phyloP scores from a whole-genome alignment of 2,329 filamentous ascomycete genomes.

The Paracoccidioides brasiliensis region DNA sequence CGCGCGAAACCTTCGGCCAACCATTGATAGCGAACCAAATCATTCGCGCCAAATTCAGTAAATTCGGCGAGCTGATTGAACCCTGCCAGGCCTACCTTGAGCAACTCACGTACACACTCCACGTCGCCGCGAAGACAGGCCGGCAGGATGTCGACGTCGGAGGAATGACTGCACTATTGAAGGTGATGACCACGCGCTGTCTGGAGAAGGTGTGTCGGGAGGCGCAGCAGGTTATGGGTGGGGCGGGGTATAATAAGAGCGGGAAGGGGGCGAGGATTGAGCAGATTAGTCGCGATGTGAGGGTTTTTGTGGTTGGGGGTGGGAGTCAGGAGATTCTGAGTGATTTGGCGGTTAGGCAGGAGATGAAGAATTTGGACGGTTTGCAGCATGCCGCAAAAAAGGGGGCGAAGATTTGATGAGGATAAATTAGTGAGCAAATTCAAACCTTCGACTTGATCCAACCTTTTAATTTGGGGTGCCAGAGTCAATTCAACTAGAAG shows the following conservation, averaged over 20 bases:
- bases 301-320: conserved; percentile 33
- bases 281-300: conserved; percentile 40
- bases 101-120: conserved; percentile 45
- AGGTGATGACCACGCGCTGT: conserved; percentile 40
- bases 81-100: conserved; percentile 50
- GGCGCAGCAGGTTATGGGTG: conserved; percentile 44
- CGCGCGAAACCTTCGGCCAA: conserved; percentile 51
- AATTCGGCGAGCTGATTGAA: conserved; percentile 47
- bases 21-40: conserved; percentile 46
- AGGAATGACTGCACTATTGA: conserved; percentile 40
- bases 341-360: conserved; percentile 19
- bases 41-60: conserved; percentile 48
- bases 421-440: too few relatives aligned
- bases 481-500: too few relatives aligned
- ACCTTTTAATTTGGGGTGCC: too few relatives aligned
- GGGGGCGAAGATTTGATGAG: not conserved
- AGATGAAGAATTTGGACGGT: conserved; percentile 9
- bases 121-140: conserved; percentile 29
- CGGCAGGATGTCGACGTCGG: conserved; percentile 32
- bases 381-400: not conserved
- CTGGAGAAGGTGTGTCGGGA: conserved; percentile 42
- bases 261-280: conserved; percentile 40
- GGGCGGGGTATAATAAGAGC: conserved; percentile 38
- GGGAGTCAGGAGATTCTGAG: conserved; percentile 31
- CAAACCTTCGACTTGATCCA: not conserved